These are phyloP conservation scores for Starmera stellimalicola DNA, from an alignment of 1,139 yeast genomes.

Conservation along the genomic window DNA sequence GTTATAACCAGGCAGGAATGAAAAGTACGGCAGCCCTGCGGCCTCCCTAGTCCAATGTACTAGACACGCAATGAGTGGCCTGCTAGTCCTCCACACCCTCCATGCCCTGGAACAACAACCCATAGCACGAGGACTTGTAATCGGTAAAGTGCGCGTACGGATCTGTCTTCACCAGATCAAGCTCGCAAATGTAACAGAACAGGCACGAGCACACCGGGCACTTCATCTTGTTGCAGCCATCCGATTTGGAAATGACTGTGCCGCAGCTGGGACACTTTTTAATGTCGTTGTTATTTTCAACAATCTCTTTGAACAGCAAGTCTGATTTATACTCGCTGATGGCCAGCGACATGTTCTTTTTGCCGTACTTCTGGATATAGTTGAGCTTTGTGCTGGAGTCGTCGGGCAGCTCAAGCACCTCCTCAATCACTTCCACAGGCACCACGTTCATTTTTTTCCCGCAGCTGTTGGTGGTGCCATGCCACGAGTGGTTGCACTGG, in stretches of 20 bases:
- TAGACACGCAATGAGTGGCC: too few species aligned
- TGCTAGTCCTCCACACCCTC: conserved; percentile 21
- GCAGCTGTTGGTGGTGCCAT: conserved; percentile 45
- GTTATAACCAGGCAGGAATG: too few species aligned
- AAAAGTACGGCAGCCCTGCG: too few species aligned
- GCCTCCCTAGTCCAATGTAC: too few species aligned
- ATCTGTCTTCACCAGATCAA: conserved; percentile 26
- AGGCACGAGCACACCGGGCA: conserved; percentile 40
- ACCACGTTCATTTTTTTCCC: conserved; percentile 28
- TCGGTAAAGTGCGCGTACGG: conserved; percentile 50
- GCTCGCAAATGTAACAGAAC: conserved; percentile 54
- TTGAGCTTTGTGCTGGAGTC: conserved; percentile 18
- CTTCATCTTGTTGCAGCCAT: conserved; percentile 64
- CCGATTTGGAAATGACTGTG: conserved; percentile 45
- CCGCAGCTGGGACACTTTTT: conserved; percentile 48
- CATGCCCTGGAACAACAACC: conserved; percentile 49
- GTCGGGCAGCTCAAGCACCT: conserved; percentile 32
- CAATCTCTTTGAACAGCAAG: conserved; percentile 34
- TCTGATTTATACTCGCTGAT: conserved; percentile 41
- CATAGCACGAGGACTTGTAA: conserved; percentile 36
- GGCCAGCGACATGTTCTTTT: conserved; percentile 31
- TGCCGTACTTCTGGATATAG: conserved; percentile 41
- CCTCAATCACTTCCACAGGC: conserved; percentile 33
- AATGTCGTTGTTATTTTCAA: conserved; percentile 31
- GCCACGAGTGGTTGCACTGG: conserved; percentile 57